Conservation (phyloP, 768 basidiomycete genomes). For the Trametes villosa region DNA sequence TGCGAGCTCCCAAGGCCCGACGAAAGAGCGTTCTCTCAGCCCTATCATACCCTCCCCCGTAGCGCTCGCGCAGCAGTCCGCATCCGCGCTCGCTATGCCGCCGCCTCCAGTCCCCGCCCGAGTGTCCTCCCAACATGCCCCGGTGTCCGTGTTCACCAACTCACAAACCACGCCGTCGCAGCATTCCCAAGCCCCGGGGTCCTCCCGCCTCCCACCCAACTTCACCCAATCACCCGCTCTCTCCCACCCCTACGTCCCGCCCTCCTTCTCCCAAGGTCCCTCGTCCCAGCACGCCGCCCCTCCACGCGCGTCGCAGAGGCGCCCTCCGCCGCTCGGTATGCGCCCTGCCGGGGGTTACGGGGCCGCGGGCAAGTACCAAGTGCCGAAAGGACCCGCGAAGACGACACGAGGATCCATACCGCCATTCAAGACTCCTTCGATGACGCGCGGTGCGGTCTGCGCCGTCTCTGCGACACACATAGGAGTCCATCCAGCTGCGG, state of each 20-base stretch:
- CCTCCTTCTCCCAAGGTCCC: neutral
- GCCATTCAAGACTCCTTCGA: constrained; percentile 7
- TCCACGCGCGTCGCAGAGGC: neutral
- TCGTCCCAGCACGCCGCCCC: neutral
- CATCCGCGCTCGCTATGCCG: neutral
- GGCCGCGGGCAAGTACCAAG: neutral
- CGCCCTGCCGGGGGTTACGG: neutral
- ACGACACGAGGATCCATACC: neutral
- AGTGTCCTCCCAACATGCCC: neutral
- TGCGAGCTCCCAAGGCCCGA: neutral
- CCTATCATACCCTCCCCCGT: constrained; percentile 2
- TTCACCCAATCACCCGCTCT: constrained; percentile 1
- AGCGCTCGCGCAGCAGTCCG: neutral
- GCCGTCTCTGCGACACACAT: neutral
- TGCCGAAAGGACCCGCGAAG: constrained; percentile 2
- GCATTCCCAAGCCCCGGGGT: neutral
- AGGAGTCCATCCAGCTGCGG: neutral
- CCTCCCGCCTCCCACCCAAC: neutral
- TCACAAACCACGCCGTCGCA: neutral
- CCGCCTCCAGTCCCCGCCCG: neutral
- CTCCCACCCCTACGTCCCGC: constrained; percentile 9
- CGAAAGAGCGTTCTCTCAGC: neutral
- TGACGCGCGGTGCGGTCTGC: neutral
- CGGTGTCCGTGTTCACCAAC: neutral
- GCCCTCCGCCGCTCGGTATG: constrained; percentile 10